Conservation (phyloP, 768 basidiomycete genomes). For the Suillus luteus region DNA sequence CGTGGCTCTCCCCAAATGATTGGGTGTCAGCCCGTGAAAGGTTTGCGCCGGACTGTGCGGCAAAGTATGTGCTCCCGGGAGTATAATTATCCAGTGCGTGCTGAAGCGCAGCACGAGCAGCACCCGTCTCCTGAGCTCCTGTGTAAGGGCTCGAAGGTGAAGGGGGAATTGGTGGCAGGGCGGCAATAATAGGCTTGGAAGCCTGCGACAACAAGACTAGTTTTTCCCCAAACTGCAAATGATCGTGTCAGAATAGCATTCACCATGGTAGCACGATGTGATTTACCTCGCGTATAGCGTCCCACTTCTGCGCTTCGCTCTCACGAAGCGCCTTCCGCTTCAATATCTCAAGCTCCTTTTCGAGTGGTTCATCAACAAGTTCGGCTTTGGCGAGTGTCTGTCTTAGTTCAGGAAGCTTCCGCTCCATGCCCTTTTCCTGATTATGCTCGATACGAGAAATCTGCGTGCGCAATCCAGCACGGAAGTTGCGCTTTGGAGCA, state of each 20-base stretch:
- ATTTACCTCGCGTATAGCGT: conserved; percentile 75
- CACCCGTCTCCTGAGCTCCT: conserved; percentile 64
- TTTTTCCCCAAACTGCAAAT: conserved; percentile 75
- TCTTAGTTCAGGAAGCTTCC: conserved; percentile 68
- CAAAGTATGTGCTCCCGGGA: conserved; percentile 61
- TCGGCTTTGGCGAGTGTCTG: conserved; percentile 69
- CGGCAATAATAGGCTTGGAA: conserved; percentile 59
- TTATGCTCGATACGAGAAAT: conserved; percentile 67
- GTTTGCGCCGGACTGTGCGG: conserved; percentile 48
- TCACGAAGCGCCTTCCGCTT: conserved; percentile 77
- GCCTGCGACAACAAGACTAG: conserved; percentile 73
- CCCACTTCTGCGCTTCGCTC: conserved; percentile 78
- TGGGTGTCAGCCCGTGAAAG: conserved; percentile 71
- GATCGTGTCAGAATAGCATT: conserved; percentile 3
- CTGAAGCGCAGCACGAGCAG: conserved; percentile 73
- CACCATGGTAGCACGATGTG: background rate
- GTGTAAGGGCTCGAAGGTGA: conserved; percentile 54
- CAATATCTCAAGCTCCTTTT: conserved; percentile 69
- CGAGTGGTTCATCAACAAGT: conserved; percentile 60
- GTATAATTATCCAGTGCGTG: conserved; percentile 78
- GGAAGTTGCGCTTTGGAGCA: conserved; percentile 61
- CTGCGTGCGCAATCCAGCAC: conserved; percentile 58
- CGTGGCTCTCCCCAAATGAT: conserved; percentile 86
- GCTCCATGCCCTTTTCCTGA: conserved; percentile 63
- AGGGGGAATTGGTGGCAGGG: conserved; percentile 71